Base-by-base conservation (phyloP, 2,329 filamentous ascomycete species). In the Neocatenulostroma microsporum region DNA sequence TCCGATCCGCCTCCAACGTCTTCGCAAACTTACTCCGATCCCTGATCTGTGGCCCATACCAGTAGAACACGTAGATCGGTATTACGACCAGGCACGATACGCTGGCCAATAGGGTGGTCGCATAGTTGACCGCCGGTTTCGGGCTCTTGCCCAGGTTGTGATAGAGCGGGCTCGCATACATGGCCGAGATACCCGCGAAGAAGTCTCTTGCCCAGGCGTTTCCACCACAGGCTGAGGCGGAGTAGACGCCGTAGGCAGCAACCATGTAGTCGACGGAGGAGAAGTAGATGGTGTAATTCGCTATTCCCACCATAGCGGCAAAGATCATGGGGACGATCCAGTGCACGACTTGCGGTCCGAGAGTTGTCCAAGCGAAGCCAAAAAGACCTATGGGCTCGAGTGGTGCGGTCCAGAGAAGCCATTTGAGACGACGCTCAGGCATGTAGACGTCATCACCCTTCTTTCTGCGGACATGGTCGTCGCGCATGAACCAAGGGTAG, bases 181-280 rank as follows among this genome's bases (percentile, higher is more conserved):
- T 67, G 1, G 80, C 82, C 2, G 83, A 72, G 5, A 84, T 68
- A 58, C 82, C 82, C 2, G 81, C 82, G 0, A 85, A 63, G 58
- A 85, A 79, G 51, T 86, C 81, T 46, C 82, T n/a, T n/a, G n/a
- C n/a, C n/a, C n/a, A 70, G 2, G 79, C 71, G 44, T 86, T 85
- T 14, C 82, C 82, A 26, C 82, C 82, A 0, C 81, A 32, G 8
- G 82, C 82, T 0, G 79, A 84, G 2, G 82, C 80, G 2, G 79
- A 76, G 55, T 84, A 85, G 0, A 76, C 75, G 0, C 81, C 82
- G 49, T 84, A 82, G 0, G 80, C 77, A 40, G 76, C 78, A 24
- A 84, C 72, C 72, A 84, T 84, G 62, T 86, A 86, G 34, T 56
- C 52, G 32, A 55, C 50, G 4, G 51, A 54, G 5, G 45, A 44